These are phyloP conservation scores for Coemansia sp. DNA, from an alignment of 192 early-diverging fungal species.

Conservation along the genomic window DNA sequence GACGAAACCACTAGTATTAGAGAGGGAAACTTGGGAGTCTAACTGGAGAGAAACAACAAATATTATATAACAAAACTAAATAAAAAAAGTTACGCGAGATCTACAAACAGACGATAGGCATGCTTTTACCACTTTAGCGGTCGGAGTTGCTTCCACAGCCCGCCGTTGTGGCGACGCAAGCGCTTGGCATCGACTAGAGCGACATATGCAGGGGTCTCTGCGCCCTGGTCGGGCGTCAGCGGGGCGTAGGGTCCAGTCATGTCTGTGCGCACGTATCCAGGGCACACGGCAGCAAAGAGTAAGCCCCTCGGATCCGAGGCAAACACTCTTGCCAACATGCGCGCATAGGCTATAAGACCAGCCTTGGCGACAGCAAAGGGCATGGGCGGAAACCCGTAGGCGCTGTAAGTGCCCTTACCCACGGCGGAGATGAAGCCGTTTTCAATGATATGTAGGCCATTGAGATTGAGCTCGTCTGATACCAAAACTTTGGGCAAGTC, in stretches of 20 bases:
- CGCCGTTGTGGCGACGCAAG: conserved; percentile 39
- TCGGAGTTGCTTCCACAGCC: conserved; percentile 43
- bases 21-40: conserved; percentile 24
- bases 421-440: conserved; percentile 52
- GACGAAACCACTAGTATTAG: conserved; percentile 9
- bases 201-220: conserved; percentile 46
- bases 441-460: conserved; percentile 44
- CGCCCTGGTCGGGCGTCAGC: conserved; percentile 46
- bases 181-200: conserved; percentile 41
- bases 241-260: conserved; percentile 48
- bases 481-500: conserved; percentile 45
- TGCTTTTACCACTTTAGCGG: conserved; percentile 41
- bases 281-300: conserved; percentile 50
- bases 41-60: background rate
- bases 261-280: conserved; percentile 44
- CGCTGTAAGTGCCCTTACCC: conserved; percentile 32
- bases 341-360: conserved; percentile 45
- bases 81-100: background rate
- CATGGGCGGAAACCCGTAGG: conserved; percentile 51
- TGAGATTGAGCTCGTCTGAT: conserved; percentile 32
- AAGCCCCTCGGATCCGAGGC: conserved; percentile 20
- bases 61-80: conserved; percentile 3
- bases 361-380: conserved; percentile 53
- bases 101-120: background rate
- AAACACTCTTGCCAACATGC: conserved; percentile 37